Percentiles rank a stretch among this genome's conserved stretches.
These are phyloP conservation scores for Apiotrichum gracile DNA, from an alignment of 1,284 basidiomycete genomes.

Conservation along the genomic window DNA sequence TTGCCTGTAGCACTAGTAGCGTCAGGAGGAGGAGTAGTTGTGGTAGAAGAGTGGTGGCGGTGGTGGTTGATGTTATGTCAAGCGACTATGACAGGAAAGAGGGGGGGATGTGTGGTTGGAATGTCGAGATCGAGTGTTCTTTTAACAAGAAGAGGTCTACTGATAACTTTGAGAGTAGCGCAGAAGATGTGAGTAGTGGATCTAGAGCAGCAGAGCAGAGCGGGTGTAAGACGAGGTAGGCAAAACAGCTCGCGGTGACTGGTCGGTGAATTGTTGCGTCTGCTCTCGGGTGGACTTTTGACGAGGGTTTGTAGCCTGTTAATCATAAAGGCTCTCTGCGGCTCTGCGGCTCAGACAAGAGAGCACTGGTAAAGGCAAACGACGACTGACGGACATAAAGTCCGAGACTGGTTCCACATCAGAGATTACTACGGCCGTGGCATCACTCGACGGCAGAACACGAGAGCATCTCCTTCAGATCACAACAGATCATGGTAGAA, in stretches of 20 bases:
- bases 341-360: too few species aligned
- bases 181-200: neutral
- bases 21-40: neutral
- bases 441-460: too few species aligned
- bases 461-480: too few species aligned
- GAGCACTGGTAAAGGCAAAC: too few species aligned
- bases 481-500: too few species aligned
- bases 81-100: neutral
- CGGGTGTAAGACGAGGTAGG: neutral
- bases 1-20: neutral
- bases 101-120: neutral
- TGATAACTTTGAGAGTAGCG: neutral
- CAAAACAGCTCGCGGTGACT: neutral
- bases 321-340: too few species aligned
- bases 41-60: neutral
- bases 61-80: neutral
- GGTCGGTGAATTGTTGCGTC: neutral
- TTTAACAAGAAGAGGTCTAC: neutral
- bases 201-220: neutral
- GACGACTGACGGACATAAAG: too few species aligned
- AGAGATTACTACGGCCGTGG: too few species aligned
- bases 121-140: neutral
- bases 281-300: neutral
- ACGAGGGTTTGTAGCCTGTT: too few species aligned
- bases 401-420: too few species aligned